Evolutionary conservation across 768 basidiomycete species (phyloP), one percentile per base, ranked within the genome.

Genomic region (Pleurotus eryngii): DNA sequence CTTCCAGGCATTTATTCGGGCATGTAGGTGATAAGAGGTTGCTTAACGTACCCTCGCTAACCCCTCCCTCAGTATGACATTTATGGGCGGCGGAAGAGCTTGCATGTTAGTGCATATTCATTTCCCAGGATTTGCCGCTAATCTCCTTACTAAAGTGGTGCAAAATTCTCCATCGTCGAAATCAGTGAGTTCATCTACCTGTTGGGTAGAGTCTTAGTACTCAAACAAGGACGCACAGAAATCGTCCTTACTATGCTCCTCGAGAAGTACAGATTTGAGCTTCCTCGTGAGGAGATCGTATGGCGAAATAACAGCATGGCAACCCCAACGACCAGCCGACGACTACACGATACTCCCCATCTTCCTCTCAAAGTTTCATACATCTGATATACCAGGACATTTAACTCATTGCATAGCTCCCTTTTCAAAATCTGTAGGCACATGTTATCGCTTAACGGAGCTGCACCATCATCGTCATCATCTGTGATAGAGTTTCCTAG

Each of bases 141-240:
- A 18, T 38, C 15, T 40, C 14, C 6, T 49, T 35, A 26, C 38
- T 38, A 12, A 56, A 70, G 71, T 26, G 74, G 72, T 5, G 71
- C 73, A 62, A 72, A 74, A 60, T 74, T 75, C 58, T 64, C 74
- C 3, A 67, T 74, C 54, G 59, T 74, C 12, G 73, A 74, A 59
- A 74, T 73, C 58, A 74, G 74, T 74, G 51, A 17, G 72, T 64
- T 8, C 7, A 35, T 11, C 30, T 3, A 8, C 30, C 9, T 35
- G 2, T 9, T 11, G 11, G 30, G 2, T 35, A 2, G 8, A 35
- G 30, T 11, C 30, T 38, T 17, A 18, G n/a, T 37, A 46, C 38
- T 57, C 4, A 45, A 35, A 45, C 11, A 3, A 11, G 20, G 1
- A 24, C 49, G 24, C 20, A 14, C 48, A 68, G 67, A 68, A 61